A percentile compares a stretch with the other conserved stretches of the same genome.
Evolutionary conservation across 495 filamentous ascomycete genomes (phyloP).

Genomic region (Penicillium paxilli): DNA sequence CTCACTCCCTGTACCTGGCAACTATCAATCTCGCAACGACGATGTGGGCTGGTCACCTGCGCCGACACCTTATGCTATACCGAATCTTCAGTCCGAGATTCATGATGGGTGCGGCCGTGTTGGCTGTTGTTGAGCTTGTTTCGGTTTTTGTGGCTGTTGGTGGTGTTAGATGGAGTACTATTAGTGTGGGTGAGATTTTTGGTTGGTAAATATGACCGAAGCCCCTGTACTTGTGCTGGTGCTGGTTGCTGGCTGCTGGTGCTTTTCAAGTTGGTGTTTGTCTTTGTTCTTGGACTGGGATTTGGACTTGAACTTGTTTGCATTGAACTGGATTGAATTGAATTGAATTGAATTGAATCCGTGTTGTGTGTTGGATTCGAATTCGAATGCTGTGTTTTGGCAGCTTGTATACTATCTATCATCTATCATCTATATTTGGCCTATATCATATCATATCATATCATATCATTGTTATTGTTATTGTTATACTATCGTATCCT

Average conservation of each 20-base stretch:
- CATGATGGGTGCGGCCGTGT: constrained; percentile 73
- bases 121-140: constrained; percentile 77
- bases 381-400: background rate
- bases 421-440: too few species aligned
- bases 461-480: too few species aligned
- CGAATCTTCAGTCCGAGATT: constrained; percentile 91
- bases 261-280: too few species aligned
- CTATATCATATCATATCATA: background rate
- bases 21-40: constrained; percentile 79
- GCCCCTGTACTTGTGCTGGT: too few species aligned
- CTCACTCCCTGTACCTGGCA: constrained; percentile 77
- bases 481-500: too few species aligned
- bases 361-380: too few species aligned
- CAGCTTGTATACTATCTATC: background rate
- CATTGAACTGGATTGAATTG: too few species aligned
- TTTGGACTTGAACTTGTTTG: too few species aligned
- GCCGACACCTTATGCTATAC: constrained; percentile 94
- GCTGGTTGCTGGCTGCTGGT: too few species aligned
- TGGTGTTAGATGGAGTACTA: constrained; percentile 69
- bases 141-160: constrained; percentile 64
- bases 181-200: constrained; percentile 86
- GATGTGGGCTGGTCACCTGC: constrained; percentile 80
- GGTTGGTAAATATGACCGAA: constrained; percentile 59
- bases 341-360: too few species aligned
- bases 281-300: too few species aligned